phyloP scores from a whole-genome alignment of 495 filamentous ascomycete species.

The Podospora comata region DNA sequence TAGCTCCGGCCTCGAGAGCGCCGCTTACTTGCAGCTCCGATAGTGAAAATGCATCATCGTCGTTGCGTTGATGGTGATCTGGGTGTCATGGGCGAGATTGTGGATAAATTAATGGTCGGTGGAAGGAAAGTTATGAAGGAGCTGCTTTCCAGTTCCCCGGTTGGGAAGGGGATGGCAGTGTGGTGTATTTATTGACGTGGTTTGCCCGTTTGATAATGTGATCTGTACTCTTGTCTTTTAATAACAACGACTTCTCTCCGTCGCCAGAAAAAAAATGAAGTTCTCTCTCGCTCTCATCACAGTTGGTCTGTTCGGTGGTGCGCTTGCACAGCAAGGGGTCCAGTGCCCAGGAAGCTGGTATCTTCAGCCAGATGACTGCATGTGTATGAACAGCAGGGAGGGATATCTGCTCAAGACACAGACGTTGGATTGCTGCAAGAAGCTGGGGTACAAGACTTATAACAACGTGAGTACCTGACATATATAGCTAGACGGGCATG shows the following conservation, averaged over 20 bases:
- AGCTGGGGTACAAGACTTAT: constrained; percentile 26
- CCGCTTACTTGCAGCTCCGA: not conserved
- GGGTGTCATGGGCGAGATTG: constrained; percentile 8
- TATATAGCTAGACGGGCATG: not conserved
- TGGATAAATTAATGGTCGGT: constrained; percentile 3
- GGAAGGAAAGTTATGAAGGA: not conserved
- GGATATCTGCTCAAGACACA: constrained; percentile 26
- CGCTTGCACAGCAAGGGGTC: constrained; percentile 15
- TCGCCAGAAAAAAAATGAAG: constrained; percentile 17
- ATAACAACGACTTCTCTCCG: not conserved
- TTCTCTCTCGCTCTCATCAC: constrained; percentile 12
- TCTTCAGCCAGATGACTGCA: constrained; percentile 34
- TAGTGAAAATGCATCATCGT: constrained; percentile 4
- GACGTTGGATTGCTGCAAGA: constrained; percentile 24
- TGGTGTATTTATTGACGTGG: constrained; percentile 6
- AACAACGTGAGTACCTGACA: constrained; percentile 18
- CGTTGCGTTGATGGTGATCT: not conserved
- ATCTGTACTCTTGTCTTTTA: not conserved
- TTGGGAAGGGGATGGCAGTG: not conserved
- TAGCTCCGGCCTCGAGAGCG: not conserved
- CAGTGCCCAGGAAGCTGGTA: constrained; percentile 30
- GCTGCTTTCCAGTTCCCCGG: not conserved
- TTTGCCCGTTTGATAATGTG: not conserved
- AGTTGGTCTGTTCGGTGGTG: constrained; percentile 17
- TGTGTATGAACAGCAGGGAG: constrained; percentile 34